phyloP scores from a whole-genome alignment of 495 filamentous ascomycete genomes.

The Neurospora sp. region DNA sequence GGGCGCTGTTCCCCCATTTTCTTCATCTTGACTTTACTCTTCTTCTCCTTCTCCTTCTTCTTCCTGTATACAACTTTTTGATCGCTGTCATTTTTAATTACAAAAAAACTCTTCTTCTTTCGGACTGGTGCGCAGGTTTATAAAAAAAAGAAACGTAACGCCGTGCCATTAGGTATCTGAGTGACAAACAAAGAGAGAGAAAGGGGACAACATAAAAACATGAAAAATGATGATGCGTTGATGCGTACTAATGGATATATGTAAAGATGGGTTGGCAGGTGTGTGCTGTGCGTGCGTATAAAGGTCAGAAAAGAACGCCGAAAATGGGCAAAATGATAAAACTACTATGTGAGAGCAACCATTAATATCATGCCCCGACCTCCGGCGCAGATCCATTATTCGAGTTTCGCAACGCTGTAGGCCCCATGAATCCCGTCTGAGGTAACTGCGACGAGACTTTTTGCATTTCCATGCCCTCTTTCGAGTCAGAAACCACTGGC shows the following conservation, averaged over 20 bases:
- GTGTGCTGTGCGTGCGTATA: neutral
- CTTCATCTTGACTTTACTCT: neutral
- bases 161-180: neutral
- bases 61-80: neutral
- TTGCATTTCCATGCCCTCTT: conserved; percentile 38
- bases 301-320: neutral
- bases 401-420: conserved; percentile 20
- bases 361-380: conserved; percentile 5
- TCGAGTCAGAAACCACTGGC: conserved; percentile 5
- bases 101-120: neutral
- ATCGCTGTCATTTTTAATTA: neutral
- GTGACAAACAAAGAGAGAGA: neutral
- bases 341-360: neutral
- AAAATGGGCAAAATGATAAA: neutral
- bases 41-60: neutral
- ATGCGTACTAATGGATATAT: neutral
- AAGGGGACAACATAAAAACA: neutral
- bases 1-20: neutral
- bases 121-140: neutral
- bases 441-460: conserved; percentile 17
- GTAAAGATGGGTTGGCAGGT: neutral
- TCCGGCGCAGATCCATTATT: conserved; percentile 5
- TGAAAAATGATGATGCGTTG: neutral
- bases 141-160: neutral
- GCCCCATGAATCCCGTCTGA: conserved; percentile 23